These are phyloP conservation scores for Metarhizium rileyi DNA, from an alignment of 2,329 filamentous ascomycete species.

Conservation along the genomic window DNA sequence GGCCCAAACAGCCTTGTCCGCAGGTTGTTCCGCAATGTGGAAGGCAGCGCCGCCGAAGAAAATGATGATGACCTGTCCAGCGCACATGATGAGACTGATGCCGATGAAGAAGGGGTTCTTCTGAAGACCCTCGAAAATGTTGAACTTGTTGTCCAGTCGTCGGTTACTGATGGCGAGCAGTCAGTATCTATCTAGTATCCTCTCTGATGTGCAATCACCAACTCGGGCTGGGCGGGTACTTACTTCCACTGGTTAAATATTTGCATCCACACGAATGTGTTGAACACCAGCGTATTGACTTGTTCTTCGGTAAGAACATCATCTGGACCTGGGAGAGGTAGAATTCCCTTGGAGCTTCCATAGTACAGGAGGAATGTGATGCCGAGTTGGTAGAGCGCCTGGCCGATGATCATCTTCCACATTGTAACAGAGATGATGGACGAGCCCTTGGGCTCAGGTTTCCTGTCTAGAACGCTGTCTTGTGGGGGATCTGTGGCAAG, in stretches of 20 bases:
- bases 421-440: slow-evolving; percentile 75
- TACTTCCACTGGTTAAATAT: slow-evolving; percentile 97
- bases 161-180: slow-evolving; percentile 52
- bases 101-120: slow-evolving; percentile 82
- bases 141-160: slow-evolving; percentile 87
- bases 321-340: slow-evolving; percentile 38
- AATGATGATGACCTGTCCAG: slow-evolving; percentile 80
- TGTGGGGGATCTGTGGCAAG: slow-evolving; percentile 86
- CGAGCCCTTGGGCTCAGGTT: slow-evolving; percentile 48
- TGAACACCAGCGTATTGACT: slow-evolving; percentile 81
- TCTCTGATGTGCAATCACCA: no score
- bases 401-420: slow-evolving; percentile 99
- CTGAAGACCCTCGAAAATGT: slow-evolving; percentile 83
- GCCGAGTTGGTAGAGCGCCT: slow-evolving; percentile 80
- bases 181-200: no score
- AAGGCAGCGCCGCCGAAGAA: slow-evolving; percentile 79
- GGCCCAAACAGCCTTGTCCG: slow-evolving; percentile 41
- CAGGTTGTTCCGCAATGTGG: slow-evolving; percentile 43
- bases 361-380: slow-evolving; percentile 77
- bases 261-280: slow-evolving; percentile 99
- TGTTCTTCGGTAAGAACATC: slow-evolving; percentile 30
- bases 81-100: slow-evolving; percentile 82
- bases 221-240: slow-evolving; percentile 27
- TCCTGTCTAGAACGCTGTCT: slow-evolving; percentile 68
- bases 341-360: slow-evolving; percentile 37